A percentile compares a stretch with the other conserved stretches of the same genome.
phyloP scores from a whole-genome alignment of 2,329 filamentous ascomycete species.

The Tolypocladium inflatum region DNA sequence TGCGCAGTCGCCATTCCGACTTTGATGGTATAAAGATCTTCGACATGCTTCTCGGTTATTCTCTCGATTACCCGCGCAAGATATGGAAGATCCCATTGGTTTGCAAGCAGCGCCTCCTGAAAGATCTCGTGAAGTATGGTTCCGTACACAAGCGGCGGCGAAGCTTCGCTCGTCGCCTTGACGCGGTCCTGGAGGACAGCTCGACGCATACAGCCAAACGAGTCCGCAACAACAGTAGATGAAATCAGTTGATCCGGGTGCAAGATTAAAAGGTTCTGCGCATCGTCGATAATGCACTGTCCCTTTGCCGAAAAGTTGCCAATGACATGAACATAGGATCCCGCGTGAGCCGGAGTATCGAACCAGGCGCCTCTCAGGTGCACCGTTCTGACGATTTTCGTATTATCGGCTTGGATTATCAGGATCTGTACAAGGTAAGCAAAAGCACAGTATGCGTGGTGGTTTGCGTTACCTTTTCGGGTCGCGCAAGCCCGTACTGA shows the following conservation, averaged over 20 bases:
- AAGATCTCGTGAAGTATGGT: conserved; percentile 93
- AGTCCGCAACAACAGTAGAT: conserved; percentile 91
- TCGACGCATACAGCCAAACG: conserved; percentile 81
- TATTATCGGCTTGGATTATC: conserved; percentile 70
- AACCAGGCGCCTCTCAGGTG: conserved; percentile 79
- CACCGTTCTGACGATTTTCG: conserved; percentile 56
- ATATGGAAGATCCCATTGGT: conserved; percentile 67
- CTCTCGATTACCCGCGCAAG: conserved; percentile 57
- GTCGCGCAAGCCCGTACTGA: conserved; percentile 45
- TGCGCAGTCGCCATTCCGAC: conserved; percentile 63
- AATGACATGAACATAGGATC: conserved; percentile 78
- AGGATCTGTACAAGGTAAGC: conserved; percentile 49
- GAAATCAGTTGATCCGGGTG: conserved; percentile 95
- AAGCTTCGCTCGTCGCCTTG: conserved; percentile 77
- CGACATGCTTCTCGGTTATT: conserved; percentile 68
- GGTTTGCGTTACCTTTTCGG: conserved; percentile 55
- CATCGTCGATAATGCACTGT: conserved; percentile 74
- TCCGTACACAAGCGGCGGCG: conserved; percentile 78
- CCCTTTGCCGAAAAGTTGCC: conserved; percentile 62
- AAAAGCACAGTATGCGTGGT: background rate
- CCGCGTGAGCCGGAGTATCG: conserved; percentile 64
- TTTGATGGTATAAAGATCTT: conserved; percentile 83
- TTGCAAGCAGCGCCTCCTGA: conserved; percentile 76
- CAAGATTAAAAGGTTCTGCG: conserved; percentile 74
- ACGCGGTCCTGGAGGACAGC: conserved; percentile 92